These are phyloP conservation scores for Sphagnum tenellum DNA, from an alignment of 225 moss, liverwort and hornwort genomes.

Conservation along the genomic window DNA sequence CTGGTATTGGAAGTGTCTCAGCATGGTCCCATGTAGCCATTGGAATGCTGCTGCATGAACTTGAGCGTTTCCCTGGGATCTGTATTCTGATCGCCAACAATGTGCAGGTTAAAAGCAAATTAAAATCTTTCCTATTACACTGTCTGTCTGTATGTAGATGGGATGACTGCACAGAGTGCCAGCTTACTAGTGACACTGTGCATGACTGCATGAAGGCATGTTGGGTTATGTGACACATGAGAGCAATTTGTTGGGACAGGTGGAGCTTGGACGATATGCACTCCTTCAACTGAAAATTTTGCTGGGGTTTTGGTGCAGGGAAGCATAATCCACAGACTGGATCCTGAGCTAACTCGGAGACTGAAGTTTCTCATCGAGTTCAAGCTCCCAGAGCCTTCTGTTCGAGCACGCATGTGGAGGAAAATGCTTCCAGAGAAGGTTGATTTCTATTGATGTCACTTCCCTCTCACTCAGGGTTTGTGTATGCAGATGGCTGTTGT, in stretches of 20 bases:
- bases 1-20: conserved; percentile 47
- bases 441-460: no score
- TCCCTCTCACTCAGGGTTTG: no score
- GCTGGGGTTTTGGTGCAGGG: conserved; percentile 17
- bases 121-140: background rate
- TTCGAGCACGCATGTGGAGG: conserved; percentile 43
- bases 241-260: no score
- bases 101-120: conserved; percentile 24
- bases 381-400: conserved; percentile 42
- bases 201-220: no score
- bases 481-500: no score
- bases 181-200: no score
- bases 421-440: conserved; percentile 52
- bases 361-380: conserved; percentile 54
- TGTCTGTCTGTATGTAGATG: no score
- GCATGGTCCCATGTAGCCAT: conserved; percentile 54
- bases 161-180: no score
- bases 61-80: conserved; percentile 55
- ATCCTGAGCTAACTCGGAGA: conserved; percentile 45
- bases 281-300: no score
- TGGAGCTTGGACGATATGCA: no score
- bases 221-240: no score
- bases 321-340: conserved; percentile 43
- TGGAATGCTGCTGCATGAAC: conserved; percentile 50
- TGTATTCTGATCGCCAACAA: conserved; percentile 60